Evolutionary conservation across 1,284 basidiomycete species (phyloP).

Genomic region (Ustilago sp.): DNA sequence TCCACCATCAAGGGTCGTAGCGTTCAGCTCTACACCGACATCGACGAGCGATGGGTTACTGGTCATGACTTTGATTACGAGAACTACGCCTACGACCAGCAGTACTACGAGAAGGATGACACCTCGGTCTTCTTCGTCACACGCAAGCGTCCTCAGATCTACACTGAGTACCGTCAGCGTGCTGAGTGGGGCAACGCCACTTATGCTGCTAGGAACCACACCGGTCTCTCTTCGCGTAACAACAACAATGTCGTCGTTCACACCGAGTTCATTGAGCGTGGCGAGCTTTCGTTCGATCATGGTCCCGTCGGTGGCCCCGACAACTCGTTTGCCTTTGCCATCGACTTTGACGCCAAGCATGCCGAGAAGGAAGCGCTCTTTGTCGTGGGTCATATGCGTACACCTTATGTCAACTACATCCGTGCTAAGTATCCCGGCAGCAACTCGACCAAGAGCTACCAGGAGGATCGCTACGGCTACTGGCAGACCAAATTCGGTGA

Average conservation of each 20-base stretch:
- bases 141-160: conserved; percentile 58
- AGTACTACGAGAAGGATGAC: conserved; percentile 52
- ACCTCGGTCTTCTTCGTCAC: conserved; percentile 56
- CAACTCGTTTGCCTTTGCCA: conserved; percentile 64
- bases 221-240: conserved; percentile 58
- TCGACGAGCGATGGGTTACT: conserved; percentile 65
- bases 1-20: conserved; percentile 41
- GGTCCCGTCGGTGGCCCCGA: conserved; percentile 57
- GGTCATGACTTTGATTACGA: conserved; percentile 66
- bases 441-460: conserved; percentile 56
- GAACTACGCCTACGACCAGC: conserved; percentile 52
- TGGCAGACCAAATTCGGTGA: conserved; percentile 61
- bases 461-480: conserved; percentile 64
- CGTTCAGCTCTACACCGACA: conserved; percentile 62
- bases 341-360: conserved; percentile 59
- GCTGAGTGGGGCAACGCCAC: conserved; percentile 67
- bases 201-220: conserved; percentile 58
- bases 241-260: conserved; percentile 66
- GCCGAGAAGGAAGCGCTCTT: conserved; percentile 59
- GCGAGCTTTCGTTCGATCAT: conserved; percentile 59
- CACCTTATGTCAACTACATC: conserved; percentile 64
- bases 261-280: conserved; percentile 57
- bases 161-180: conserved; percentile 65
- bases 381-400: conserved; percentile 62
- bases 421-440: conserved; percentile 40